Evolutionary conservation across 371 early-diverging fungal genomes (phyloP).

Genomic region (Circinella minor): DNA sequence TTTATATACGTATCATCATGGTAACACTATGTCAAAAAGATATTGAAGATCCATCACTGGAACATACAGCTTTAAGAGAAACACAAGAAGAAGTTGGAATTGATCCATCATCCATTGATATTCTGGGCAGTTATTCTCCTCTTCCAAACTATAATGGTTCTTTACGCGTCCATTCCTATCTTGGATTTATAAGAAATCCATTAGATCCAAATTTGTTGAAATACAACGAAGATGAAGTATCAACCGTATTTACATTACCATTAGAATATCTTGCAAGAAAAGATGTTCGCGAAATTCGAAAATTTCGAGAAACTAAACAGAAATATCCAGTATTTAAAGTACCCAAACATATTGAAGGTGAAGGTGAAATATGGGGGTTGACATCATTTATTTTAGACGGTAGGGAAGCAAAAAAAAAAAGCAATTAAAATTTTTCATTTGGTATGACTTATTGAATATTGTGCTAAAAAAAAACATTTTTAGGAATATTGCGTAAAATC

Average conservation of each 20-base stretch:
- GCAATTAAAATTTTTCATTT: no score
- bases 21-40: slow-evolving; percentile 33
- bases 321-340: slow-evolving; percentile 68
- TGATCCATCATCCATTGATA: slow-evolving; percentile 44
- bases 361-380: slow-evolving; percentile 79
- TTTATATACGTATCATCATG: neutral
- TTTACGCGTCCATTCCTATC: slow-evolving; percentile 76
- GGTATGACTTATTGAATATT: no score
- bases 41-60: slow-evolving; percentile 54
- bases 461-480: no score
- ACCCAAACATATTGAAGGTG: slow-evolving; percentile 53
- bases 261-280: slow-evolving; percentile 67
- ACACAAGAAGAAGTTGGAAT: slow-evolving; percentile 86
- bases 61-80: slow-evolving; percentile 82
- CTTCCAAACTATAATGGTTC: slow-evolving; percentile 69
- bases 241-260: slow-evolving; percentile 71
- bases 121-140: slow-evolving; percentile 71
- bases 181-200: slow-evolving; percentile 63
- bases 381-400: slow-evolving; percentile 82
- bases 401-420: slow-evolving; percentile 8
- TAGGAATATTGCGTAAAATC: neutral
- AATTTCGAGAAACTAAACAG: slow-evolving; percentile 65
- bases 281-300: slow-evolving; percentile 41
- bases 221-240: slow-evolving; percentile 75
- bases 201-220: slow-evolving; percentile 33